Evolutionary conservation across 345 rosid genomes (phyloP), one percentile per base, ranked within the genome.

Genomic region (Iberis pinnata): DNA sequence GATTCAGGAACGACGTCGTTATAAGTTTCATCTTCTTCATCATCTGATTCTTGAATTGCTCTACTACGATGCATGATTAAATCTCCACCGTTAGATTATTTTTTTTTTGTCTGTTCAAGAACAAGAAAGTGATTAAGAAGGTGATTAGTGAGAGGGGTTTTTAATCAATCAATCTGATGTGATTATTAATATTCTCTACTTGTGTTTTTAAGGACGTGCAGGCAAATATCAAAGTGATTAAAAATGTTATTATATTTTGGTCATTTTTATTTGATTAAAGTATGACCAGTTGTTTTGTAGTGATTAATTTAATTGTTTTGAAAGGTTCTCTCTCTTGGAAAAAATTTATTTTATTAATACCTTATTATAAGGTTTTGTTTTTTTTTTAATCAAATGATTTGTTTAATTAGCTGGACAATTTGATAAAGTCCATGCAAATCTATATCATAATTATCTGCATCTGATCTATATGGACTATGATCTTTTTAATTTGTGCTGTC

Each of bases 1-100:
- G 80, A 67, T 11, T 64, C 73, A 4, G 77, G 77, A 17, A 63
- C 73, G 22, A 32, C 59, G 56, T 70, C 75, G 56, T 57, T 63
- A 14, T 47, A 51, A 1, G 63, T 58, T 26, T 61, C 79, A 36
- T 68, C 73, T 53, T 67, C 71, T 20, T 67, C 71, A 16, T 67
- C 71, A 12, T 67, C 71, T 1, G 71, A 67, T 53, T 53, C 61
- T 46, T 67, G 71, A 59, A 37, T 53, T 52, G 38, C 61, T 53
- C 56, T 46, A 24, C 56, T 46, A 24, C 71, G 66, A 44, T 67
- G 61, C 71, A 67, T 65, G 64, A 50, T 48, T 58, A 11, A 15
- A 36, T 31, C 56, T 55, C 9, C 35, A 53, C 61, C 53, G 53
- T 43, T 3, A 2, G 15, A 38, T 41, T 39, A 11, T 42, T 32